Evolutionary conservation across 2,329 filamentous ascomycete species (phyloP), one percentile per base, ranked within the genome.

Genomic region (Fusarium brevicatenulatum): DNA sequence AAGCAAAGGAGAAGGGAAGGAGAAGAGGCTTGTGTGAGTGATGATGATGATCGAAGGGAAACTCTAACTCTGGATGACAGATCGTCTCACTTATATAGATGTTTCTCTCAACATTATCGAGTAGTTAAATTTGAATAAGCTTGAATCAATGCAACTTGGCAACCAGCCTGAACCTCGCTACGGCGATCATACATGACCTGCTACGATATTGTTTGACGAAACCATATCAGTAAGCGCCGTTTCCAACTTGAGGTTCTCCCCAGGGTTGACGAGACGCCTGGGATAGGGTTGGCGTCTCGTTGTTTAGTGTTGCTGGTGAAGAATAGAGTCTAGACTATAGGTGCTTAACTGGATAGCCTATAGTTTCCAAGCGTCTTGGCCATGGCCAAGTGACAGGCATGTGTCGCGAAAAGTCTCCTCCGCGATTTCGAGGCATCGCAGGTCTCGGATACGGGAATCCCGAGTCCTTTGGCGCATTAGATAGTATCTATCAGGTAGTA

Each of bases 391-490:
- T 52, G 40, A 43, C 66, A 69, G 66, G 66, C 66, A 69, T 69
- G 13, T 58, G 66, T 64, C 59, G 66, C 52, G 53, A 69, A 68
- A 57, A 49, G 40, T 49, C 47, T 55, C 57, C 34, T 54, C 52
- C 55, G 34, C 30, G 34, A 39, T 44, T 66, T 57, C 50, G 63
- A 74, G 40, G 42, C 64, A 57, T 40, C 54, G 55, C 30, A 28
- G 54, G 75, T 77, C 71, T 77, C 75, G 73, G 73, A 70, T 77
- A 61, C 49, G 73, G 34, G 70, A 75, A 77, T 77, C 71, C 75
- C 73, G 75, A 63, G 34, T 30, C 47, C 44, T 59, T 63, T 57
- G 47, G 49, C 40, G 54, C 61, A 59, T 25, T 40, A 25, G 30
- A 54, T 28, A 37, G 21, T 12, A 44, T 21, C 37, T 21, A 25